Evolutionary conservation across 768 basidiomycete species (phyloP).

Genomic region (Royoungia palumana): DNA sequence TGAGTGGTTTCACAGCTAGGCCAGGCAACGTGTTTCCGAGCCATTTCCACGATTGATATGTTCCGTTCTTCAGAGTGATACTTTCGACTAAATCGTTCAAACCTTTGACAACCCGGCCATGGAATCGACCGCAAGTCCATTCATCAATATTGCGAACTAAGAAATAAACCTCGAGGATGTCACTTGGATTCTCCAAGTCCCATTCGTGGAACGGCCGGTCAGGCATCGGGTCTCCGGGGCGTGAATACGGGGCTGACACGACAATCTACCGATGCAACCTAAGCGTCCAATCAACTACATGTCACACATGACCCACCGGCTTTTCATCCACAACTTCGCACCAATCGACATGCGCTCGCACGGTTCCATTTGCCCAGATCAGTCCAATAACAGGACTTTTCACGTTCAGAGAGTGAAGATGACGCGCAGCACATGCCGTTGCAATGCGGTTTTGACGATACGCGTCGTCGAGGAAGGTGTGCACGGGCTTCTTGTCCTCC

Average conservation of each 20-base stretch:
- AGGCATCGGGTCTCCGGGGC: constrained; percentile 13
- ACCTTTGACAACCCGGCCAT: constrained; percentile 38
- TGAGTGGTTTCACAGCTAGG: constrained; percentile 21
- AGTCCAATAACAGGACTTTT: constrained; percentile 49
- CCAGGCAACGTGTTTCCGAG: constrained; percentile 31
- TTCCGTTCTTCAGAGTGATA: constrained; percentile 30
- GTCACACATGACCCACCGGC: constrained; percentile 30
- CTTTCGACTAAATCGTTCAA: constrained; percentile 35
- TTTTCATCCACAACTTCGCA: constrained; percentile 34
- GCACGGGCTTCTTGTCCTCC: constrained; percentile 59
- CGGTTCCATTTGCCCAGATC: constrained; percentile 50
- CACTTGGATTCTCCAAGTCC: constrained; percentile 41
- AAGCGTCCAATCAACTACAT: neutral
- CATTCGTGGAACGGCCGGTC: constrained; percentile 44
- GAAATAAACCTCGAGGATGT: constrained; percentile 49
- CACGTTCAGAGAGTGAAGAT: constrained; percentile 46
- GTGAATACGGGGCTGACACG: constrained; percentile 47
- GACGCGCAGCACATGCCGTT: constrained; percentile 47
- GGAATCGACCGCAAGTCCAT: constrained; percentile 48
- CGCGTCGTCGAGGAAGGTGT: constrained; percentile 47
- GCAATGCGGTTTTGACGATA: constrained; percentile 59
- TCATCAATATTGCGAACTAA: constrained; percentile 50
- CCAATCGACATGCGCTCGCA: constrained; percentile 58
- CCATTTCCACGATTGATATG: constrained; percentile 50
- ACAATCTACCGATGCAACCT: constrained; percentile 36